Conservation (phyloP, 352 stramenopile genomes). For the Phytophthora nicotianae region DNA sequence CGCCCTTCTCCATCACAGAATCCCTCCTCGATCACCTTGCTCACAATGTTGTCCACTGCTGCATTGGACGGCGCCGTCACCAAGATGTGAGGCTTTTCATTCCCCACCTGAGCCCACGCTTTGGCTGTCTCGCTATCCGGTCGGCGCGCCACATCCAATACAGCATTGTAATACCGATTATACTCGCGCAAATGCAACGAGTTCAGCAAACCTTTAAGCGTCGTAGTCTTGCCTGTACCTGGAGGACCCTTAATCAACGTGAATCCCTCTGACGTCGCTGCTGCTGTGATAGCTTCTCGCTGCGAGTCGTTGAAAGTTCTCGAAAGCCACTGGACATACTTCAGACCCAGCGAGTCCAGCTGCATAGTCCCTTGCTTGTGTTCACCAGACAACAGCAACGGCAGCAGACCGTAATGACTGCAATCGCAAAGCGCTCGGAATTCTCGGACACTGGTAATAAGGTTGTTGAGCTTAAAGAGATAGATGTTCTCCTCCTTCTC, state of each 20-base stretch:
- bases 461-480: conserved; percentile 87
- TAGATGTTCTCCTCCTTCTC: conserved; percentile 61
- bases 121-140: conserved; percentile 83
- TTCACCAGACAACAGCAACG: conserved; percentile 75
- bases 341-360: conserved; percentile 78
- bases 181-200: conserved; percentile 93
- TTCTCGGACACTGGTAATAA: conserved; percentile 90
- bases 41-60: conserved; percentile 96
- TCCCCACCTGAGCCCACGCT: conserved; percentile 81
- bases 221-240: conserved; percentile 93
- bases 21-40: conserved; percentile 96
- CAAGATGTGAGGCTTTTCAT: conserved; percentile 93
- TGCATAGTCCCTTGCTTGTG: conserved; percentile 76
- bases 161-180: conserved; percentile 92
- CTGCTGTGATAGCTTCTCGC: conserved; percentile 87
- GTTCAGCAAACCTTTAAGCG: conserved; percentile 91
- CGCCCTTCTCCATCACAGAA: conserved; percentile 94
- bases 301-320: conserved; percentile 91
- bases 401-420: conserved; percentile 73
- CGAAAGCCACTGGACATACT: conserved; percentile 84
- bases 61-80: conserved; percentile 95
- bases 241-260: conserved; percentile 92
- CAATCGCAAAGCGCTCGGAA: conserved; percentile 88
- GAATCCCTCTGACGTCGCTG: conserved; percentile 89
- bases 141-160: conserved; percentile 79